Conservation (phyloP, 2,329 filamentous ascomycete genomes). For the Tolypocladium album region DNA sequence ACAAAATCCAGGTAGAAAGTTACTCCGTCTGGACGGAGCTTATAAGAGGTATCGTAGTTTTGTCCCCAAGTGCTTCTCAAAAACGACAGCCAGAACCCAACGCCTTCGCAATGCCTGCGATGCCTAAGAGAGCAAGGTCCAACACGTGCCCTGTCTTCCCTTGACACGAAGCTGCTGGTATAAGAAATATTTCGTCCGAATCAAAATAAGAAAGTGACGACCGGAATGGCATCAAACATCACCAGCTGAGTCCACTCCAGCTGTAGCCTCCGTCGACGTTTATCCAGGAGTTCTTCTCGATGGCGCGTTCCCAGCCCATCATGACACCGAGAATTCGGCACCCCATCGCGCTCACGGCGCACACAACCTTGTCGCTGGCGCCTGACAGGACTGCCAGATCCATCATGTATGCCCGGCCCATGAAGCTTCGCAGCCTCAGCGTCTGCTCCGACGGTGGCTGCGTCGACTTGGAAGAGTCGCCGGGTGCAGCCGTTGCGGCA, state of each 20-base stretch:
- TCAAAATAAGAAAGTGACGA: constrained; percentile 1
- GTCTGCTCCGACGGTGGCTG: constrained; percentile 37
- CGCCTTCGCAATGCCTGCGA: background rate
- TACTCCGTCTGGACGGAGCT: background rate
- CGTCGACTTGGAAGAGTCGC: constrained; percentile 12
- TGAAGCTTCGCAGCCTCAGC: constrained; percentile 58
- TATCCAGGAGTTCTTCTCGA: constrained; percentile 53
- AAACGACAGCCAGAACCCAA: background rate
- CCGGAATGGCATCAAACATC: background rate
- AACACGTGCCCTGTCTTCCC: background rate
- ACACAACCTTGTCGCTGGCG: constrained; percentile 61
- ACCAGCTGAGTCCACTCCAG: constrained; percentile 42
- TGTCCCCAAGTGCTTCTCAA: background rate
- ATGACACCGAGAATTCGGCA: constrained; percentile 73
- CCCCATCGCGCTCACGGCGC: constrained; percentile 60
- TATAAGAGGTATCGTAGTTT: background rate
- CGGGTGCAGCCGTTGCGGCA: constrained; percentile 13
- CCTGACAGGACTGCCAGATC: constrained; percentile 65
- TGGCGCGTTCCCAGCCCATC: constrained; percentile 70
- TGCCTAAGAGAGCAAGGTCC: background rate
- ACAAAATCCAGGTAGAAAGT: background rate
- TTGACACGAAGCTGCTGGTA: background rate
- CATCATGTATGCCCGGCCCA: constrained; percentile 73
- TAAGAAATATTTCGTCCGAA: background rate
- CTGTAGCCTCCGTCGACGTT: constrained; percentile 67